A percentile compares a stretch with the other conserved stretches of the same genome.
Conservation (phyloP, 1,284 basidiomycete species). For the Vanrija humicola region DNA sequence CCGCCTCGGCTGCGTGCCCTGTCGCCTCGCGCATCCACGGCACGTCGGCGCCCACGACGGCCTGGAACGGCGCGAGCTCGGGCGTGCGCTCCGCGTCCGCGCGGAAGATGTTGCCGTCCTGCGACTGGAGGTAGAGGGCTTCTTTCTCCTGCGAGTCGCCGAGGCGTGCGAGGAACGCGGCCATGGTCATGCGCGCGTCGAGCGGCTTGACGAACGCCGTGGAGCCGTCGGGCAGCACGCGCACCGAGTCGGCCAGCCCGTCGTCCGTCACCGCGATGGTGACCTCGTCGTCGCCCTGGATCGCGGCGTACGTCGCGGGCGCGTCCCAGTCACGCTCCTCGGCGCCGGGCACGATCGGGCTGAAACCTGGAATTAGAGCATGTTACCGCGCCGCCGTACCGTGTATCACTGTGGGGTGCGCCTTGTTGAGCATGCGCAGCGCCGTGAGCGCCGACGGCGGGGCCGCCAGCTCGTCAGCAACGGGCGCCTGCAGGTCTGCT, state of each 20-base stretch:
- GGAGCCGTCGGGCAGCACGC: constrained; percentile 52
- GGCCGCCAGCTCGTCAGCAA: constrained; percentile 54
- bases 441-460: constrained; percentile 71
- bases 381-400: constrained; percentile 47
- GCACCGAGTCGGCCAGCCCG: constrained; percentile 80
- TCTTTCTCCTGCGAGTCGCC: constrained; percentile 35
- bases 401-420: constrained; percentile 73
- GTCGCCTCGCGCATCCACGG: constrained; percentile 68
- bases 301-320: constrained; percentile 34
- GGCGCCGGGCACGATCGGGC: constrained; percentile 9
- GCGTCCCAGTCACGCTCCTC: constrained; percentile 21
- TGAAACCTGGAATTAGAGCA: constrained; percentile 33
- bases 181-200: constrained; percentile 63
- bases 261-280: constrained; percentile 78
- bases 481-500: constrained; percentile 27
- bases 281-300: constrained; percentile 58
- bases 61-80: constrained; percentile 61
- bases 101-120: constrained; percentile 78
- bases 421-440: constrained; percentile 63
- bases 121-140: constrained; percentile 76
- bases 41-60: constrained; percentile 64
- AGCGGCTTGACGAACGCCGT: constrained; percentile 75
- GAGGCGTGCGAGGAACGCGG: constrained; percentile 54
- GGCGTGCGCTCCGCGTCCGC: constrained; percentile 45
- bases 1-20: constrained; percentile 73